phyloP scores from a whole-genome alignment of 23 red algal species.

The Gracilaria caudata region DNA sequence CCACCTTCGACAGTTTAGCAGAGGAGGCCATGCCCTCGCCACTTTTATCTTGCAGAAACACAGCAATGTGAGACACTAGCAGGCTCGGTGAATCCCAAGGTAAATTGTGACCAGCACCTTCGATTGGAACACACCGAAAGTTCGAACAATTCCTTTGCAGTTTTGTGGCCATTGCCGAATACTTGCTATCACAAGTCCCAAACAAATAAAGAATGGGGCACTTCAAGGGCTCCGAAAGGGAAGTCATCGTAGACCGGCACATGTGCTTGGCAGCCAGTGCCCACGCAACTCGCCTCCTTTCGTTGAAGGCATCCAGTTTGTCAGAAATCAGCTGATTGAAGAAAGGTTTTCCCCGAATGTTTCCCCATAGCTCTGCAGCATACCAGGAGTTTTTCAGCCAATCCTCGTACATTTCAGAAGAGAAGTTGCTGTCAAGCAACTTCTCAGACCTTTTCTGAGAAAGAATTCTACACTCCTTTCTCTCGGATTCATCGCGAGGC shows the following conservation, averaged over 20 bases:
- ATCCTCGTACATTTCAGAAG: not conserved
- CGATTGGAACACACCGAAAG: not conserved
- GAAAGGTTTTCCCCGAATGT: constrained; percentile 17
- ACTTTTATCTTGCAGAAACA: not conserved
- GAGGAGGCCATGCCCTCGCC: not conserved
- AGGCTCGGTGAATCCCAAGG: not conserved
- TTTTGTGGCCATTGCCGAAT: not conserved
- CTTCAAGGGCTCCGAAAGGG: not conserved
- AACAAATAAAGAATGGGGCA: constrained; percentile 46
- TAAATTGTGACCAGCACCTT: constrained; percentile 59
- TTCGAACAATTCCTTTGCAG: constrained; percentile 7
- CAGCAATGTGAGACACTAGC: not conserved
- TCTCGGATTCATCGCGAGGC: not conserved
- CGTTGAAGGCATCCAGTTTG: not conserved
- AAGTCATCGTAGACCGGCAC: constrained; percentile 29
- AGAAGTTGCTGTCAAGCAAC: not conserved
- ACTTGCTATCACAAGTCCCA: constrained; percentile 47
- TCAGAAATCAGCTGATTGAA: not conserved
- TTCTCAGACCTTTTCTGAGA: not conserved
- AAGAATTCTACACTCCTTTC: not conserved
- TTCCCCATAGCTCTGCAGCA: constrained; percentile 25
- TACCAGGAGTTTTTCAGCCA: constrained; percentile 42
- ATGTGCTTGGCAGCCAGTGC: constrained; percentile 4
- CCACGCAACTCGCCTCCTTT: not conserved
- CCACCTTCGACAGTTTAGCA: not conserved